phyloP scores from a whole-genome alignment of 2,329 filamentous ascomycete genomes.

The Fusarium succisae region DNA sequence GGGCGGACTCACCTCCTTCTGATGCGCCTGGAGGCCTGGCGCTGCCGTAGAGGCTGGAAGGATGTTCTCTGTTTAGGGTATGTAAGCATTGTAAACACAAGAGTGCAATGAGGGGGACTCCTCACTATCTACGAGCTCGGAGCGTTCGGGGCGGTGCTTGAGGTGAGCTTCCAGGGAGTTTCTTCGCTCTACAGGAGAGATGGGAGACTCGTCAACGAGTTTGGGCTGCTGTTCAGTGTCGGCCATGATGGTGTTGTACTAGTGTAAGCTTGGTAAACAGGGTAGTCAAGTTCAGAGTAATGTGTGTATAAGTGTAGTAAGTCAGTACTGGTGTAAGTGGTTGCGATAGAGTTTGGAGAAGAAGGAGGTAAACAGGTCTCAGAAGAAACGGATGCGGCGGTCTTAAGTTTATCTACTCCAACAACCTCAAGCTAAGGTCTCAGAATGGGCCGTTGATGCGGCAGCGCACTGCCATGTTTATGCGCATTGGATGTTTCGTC shows the following conservation, averaged over 20 bases:
- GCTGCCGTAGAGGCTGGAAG: constrained; percentile 81
- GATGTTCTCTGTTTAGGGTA: constrained; percentile 75
- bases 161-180: constrained; percentile 80
- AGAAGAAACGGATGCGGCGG: constrained; percentile 25
- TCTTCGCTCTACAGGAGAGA: constrained; percentile 64
- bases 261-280: neutral
- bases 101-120: constrained; percentile 35
- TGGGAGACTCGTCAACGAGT: constrained; percentile 60
- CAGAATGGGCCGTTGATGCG: constrained; percentile 42
- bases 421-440: constrained; percentile 31
- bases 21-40: constrained; percentile 80
- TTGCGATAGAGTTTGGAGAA: constrained; percentile 11
- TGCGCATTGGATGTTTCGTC: constrained; percentile 35
- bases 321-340: constrained; percentile 4
- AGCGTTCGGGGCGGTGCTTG: constrained; percentile 76
- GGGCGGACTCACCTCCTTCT: constrained; percentile 69
- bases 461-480: constrained; percentile 41
- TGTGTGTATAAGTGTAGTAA: neutral
- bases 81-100: constrained; percentile 45
- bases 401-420: constrained; percentile 37
- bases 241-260: constrained; percentile 34
- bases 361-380: constrained; percentile 21
- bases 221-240: constrained; percentile 34
- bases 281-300: neutral
- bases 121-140: constrained; percentile 82